A percentile compares a stretch with the other conserved stretches of the same genome.
These are phyloP conservation scores for Penicillium expansum DNA, from an alignment of 2,329 filamentous ascomycete genomes.

Conservation along the genomic window DNA sequence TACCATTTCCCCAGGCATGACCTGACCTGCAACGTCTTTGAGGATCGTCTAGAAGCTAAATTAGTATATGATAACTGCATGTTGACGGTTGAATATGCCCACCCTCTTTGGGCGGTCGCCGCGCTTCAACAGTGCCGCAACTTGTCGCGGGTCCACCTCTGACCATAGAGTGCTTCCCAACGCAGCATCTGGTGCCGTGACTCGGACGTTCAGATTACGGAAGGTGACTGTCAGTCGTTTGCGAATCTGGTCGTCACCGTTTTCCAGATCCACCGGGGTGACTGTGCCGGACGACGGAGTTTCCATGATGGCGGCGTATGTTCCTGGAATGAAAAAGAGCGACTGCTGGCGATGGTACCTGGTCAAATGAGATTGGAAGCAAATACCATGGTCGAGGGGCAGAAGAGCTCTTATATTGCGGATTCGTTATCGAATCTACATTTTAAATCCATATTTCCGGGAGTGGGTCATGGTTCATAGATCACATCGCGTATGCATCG, in stretches of 20 bases:
- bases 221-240: slow-evolving; percentile 40
- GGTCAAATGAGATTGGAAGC: not conserved
- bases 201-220: slow-evolving; percentile 34
- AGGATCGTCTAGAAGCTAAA: slow-evolving; percentile 36
- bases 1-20: slow-evolving; percentile 47
- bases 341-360: not conserved
- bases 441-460: slow-evolving; percentile 23
- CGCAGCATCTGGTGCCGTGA: slow-evolving; percentile 38
- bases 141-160: slow-evolving; percentile 32
- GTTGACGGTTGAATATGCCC: not conserved
- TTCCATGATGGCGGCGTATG: slow-evolving; percentile 20
- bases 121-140: slow-evolving; percentile 21
- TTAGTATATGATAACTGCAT: not conserved
- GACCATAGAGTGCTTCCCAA: slow-evolving; percentile 37
- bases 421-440: not conserved
- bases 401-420: slow-evolving; percentile 13
- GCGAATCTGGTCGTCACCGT: slow-evolving; percentile 17
- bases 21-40: slow-evolving; percentile 40
- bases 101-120: slow-evolving; percentile 30
- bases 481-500: not conserved
- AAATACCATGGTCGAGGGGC: not conserved
- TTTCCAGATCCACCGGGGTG: slow-evolving; percentile 27
- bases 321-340: not conserved
- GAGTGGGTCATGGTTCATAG: not conserved
- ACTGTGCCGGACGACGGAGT: slow-evolving; percentile 29